Conservation (phyloP, 352 stramenopile species). For the Pythium pectinolyticum region DNA sequence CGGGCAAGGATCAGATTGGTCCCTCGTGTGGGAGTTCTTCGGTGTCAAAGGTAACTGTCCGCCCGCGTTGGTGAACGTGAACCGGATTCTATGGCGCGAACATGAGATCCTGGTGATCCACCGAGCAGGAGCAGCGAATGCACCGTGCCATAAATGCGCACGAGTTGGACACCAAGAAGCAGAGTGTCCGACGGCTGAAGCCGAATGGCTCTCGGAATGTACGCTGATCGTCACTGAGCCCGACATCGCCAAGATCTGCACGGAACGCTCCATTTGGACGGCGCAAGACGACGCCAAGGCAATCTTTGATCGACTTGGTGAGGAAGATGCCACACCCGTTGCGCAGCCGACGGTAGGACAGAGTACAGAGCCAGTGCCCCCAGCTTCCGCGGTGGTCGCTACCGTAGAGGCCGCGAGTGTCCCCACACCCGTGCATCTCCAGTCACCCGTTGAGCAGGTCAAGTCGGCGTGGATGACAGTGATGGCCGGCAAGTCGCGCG, state of each 20-base stretch:
- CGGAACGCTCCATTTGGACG: background rate
- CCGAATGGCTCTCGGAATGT: background rate
- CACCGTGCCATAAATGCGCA: conserved; percentile 13
- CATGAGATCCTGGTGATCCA: conserved; percentile 9
- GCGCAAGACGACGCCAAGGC: background rate
- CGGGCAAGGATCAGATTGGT: conserved; percentile 7
- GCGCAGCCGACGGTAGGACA: no score
- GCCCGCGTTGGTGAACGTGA: background rate
- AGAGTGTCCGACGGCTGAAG: background rate
- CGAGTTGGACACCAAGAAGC: conserved; percentile 6
- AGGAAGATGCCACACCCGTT: no score
- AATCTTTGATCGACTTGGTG: background rate
- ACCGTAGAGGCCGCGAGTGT: no score
- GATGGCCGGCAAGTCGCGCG: no score
- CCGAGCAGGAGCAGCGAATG: background rate
- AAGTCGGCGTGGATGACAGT: no score
- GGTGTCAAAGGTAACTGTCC: background rate
- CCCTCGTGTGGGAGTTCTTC: conserved; percentile 15
- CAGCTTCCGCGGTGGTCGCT: no score
- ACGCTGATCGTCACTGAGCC: background rate
- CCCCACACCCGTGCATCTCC: no score
- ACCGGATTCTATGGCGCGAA: conserved; percentile 11
- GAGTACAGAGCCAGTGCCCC: no score
- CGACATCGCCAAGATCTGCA: background rate
- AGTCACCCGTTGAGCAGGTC: no score